Evolutionary conservation across 2,329 filamentous ascomycete species (phyloP), one percentile per base, ranked within the genome.

Genomic region (Diplodia sapinea): DNA sequence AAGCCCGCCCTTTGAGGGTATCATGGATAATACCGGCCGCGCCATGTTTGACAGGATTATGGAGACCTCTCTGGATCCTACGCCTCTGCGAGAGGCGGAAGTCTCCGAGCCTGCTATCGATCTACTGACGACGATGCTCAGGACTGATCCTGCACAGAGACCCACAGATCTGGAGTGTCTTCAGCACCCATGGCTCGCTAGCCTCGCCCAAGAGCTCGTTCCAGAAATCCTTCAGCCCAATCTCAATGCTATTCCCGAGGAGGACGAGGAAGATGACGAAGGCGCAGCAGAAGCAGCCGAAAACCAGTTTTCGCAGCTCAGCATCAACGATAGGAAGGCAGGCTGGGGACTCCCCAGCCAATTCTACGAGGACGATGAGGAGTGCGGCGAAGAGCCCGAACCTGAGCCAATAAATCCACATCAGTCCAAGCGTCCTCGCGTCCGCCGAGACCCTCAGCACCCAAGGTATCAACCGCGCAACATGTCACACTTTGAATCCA

Each of bases 21-120:
- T 89, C 70, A 88, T 86, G 33, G 92, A 93, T 72, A 88, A 90
- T 62, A 89, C 88, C 70, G 91, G 94, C 69, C 88, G 89, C 4
- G 90, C 92, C 72, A 89, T 98, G 79, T 86, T 97, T 68, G 85
- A 92, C 70, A 91, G 88, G 70, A 95, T 98, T 75, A 97, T 97
- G 91, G 92, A 88, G 5, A 89, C 85, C 3, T 83, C 87, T 0
- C 81, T 95, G 6, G 87, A 96, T 72, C 85, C 87, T 13, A 78
- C 80, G 15, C 88, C 92, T 0, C 82, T 98, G 29, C 79, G 85
- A 11, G 75, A 80, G 6, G 80, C 78, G 11, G 81, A 82, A 0
- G 82, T 95, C 8, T 93, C 93, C 0, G 80, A 86, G 1, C 77
- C 82, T 2, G 91, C 90, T 12, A 87, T 96, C 57, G 86, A 93